Evolutionary conservation across 805 yeast species (phyloP).

Genomic region (Wickerhamiella sergipiensis): DNA sequence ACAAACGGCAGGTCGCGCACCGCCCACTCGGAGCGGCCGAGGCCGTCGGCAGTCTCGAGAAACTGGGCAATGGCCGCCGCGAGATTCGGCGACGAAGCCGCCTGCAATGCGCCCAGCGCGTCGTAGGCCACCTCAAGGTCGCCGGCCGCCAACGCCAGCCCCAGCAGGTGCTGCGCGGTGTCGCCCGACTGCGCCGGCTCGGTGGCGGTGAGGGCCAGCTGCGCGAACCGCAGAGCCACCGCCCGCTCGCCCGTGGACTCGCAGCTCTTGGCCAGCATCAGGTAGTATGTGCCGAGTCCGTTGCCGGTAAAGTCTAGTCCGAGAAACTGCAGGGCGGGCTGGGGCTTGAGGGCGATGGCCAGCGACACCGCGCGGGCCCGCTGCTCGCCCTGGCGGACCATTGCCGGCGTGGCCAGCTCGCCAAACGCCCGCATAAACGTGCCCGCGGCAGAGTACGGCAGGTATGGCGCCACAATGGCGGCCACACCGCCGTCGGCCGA

Average conservation of each 20-base stretch:
- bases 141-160: conserved; percentile 21
- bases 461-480: not conserved
- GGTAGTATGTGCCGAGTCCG: not conserved
- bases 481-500: not conserved
- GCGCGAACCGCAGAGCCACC: not conserved
- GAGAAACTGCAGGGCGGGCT: conserved; percentile 1
- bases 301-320: not conserved
- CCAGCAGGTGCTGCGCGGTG: conserved; percentile 5
- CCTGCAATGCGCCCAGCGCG: conserved; percentile 21
- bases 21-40: conserved; percentile 29
- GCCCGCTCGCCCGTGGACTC: not conserved
- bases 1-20: conserved; percentile 30
- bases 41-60: conserved; percentile 17
- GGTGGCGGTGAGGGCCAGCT: not conserved
- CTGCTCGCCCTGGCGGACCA: conserved; percentile 1
- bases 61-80: conserved; percentile 10
- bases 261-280: not conserved
- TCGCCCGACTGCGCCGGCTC: not conserved
- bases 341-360: not conserved
- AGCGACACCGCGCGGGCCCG: not conserved
- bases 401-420: not conserved
- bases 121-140: conserved; percentile 25
- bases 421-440: not conserved
- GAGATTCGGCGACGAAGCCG: conserved; percentile 4
- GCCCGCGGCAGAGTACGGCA: conserved; percentile 1